phyloP scores from a whole-genome alignment of 495 filamentous ascomycete species.

The Hypomontagnella monticulosa region DNA sequence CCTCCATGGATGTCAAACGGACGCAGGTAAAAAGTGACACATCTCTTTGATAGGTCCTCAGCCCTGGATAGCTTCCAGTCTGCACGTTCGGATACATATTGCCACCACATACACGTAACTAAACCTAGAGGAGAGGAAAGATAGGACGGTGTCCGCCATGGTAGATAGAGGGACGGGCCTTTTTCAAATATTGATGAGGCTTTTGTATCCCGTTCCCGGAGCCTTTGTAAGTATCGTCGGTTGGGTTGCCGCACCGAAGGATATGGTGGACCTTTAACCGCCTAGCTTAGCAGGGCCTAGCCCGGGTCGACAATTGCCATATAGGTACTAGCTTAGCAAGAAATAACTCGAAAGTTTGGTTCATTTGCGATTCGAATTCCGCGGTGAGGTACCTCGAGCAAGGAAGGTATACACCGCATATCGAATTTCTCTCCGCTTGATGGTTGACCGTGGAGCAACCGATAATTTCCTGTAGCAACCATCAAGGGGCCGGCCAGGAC shows the following conservation, averaged over 20 bases:
- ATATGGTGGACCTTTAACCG: constrained; percentile 24
- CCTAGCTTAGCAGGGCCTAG: constrained; percentile 29
- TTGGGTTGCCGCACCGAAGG: constrained; percentile 22
- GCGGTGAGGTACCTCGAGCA: constrained; percentile 23
- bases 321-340: constrained; percentile 29
- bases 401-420: constrained; percentile 38
- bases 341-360: constrained; percentile 15
- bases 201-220: not conserved
- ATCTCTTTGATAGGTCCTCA: constrained; percentile 23
- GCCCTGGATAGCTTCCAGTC: constrained; percentile 9
- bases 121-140: not conserved
- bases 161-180: not conserved
- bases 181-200: not conserved
- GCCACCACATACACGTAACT: constrained; percentile 3
- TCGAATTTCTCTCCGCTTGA: constrained; percentile 38
- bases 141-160: not conserved
- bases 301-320: constrained; percentile 31
- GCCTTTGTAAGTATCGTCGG: constrained; percentile 21
- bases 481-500: constrained; percentile 4
- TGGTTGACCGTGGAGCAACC: constrained; percentile 28
- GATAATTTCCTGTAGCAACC: constrained; percentile 38
- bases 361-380: constrained; percentile 17
- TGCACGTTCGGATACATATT: constrained; percentile 8
- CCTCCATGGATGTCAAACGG: constrained; percentile 17
- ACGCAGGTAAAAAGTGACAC: constrained; percentile 24